phyloP scores from a whole-genome alignment of 1,139 yeast species.

The Candida tunisiensis region DNA sequence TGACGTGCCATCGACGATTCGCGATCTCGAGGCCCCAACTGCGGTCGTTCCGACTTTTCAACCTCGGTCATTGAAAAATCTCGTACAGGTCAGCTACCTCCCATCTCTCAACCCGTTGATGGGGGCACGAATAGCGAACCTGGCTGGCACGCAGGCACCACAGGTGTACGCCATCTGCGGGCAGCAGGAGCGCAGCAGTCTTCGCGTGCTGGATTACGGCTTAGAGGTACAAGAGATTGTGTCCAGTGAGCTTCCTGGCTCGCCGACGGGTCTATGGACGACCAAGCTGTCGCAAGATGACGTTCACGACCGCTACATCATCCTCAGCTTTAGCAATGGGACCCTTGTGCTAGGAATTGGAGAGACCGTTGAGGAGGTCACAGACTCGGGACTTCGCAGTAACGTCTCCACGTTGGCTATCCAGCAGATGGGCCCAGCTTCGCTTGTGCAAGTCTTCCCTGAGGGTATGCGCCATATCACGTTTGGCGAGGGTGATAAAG shows the following conservation, averaged over 20 bases:
- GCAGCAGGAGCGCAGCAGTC: conserved; percentile 24
- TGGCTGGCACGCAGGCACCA: conserved; percentile 18
- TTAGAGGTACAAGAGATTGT: conserved; percentile 45
- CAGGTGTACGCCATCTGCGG: conserved; percentile 24
- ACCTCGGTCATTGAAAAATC: conserved; percentile 30
- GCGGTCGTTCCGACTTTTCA: too few relatives aligned
- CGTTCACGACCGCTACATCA: conserved; percentile 42
- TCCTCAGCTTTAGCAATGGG: conserved; percentile 47
- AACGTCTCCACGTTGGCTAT: conserved; percentile 51
- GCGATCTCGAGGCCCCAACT: background rate
- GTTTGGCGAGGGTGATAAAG: conserved; percentile 18
- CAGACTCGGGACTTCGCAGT: conserved; percentile 41
- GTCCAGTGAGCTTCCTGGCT: conserved; percentile 52
- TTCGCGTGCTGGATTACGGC: conserved; percentile 43
- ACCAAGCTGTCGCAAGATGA: conserved; percentile 31
- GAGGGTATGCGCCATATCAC: conserved; percentile 57
- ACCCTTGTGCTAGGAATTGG: conserved; percentile 56
- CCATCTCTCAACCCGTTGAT: conserved; percentile 43
- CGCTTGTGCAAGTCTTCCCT: conserved; percentile 58
- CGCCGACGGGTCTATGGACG: conserved; percentile 46
- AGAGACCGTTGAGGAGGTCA: conserved; percentile 63
- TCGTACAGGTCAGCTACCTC: conserved; percentile 38
- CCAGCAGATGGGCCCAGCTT: conserved; percentile 46
- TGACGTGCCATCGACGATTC: background rate
- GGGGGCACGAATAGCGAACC: conserved; percentile 27